Evolutionary conservation across 148 eudicot genomes (phyloP).

Genomic region (Camellia japonica): DNA sequence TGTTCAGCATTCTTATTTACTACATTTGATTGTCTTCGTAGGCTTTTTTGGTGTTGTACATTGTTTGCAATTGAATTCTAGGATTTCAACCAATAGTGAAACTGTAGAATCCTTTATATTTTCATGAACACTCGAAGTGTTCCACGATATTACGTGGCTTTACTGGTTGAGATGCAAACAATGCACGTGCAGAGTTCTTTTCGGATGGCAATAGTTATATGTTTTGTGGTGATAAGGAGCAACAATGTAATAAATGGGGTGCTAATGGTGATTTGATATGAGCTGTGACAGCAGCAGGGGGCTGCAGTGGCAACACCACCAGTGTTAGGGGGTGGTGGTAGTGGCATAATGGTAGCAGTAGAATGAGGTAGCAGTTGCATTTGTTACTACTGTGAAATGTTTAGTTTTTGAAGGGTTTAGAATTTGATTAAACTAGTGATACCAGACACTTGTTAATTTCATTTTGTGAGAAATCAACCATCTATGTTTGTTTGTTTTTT

Average conservation of each 20-base stretch:
- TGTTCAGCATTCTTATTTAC: background rate
- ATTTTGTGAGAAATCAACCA: background rate
- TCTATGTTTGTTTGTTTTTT: background rate
- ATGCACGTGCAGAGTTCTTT: background rate
- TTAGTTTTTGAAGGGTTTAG: background rate
- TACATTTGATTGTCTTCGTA: background rate
- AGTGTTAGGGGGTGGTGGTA: background rate
- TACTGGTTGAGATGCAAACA: background rate
- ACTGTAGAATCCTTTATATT: background rate
- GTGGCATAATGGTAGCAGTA: background rate
- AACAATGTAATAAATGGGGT: no score
- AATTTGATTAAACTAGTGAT: background rate
- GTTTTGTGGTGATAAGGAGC: background rate
- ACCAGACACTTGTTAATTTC: background rate
- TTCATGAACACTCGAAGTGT: background rate
- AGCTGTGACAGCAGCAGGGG: background rate
- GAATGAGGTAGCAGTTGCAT: background rate
- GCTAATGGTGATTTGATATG: background rate
- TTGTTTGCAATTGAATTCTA: background rate
- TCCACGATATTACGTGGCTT: background rate
- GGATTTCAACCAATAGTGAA: background rate
- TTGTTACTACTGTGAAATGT: background rate
- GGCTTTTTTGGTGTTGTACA: background rate
- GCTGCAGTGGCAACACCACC: background rate
- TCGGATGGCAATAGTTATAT: background rate